A percentile compares a stretch with the other conserved stretches of the same genome.
phyloP scores from a whole-genome alignment of 305 asterid species.

The Solanum hybrid region DNA sequence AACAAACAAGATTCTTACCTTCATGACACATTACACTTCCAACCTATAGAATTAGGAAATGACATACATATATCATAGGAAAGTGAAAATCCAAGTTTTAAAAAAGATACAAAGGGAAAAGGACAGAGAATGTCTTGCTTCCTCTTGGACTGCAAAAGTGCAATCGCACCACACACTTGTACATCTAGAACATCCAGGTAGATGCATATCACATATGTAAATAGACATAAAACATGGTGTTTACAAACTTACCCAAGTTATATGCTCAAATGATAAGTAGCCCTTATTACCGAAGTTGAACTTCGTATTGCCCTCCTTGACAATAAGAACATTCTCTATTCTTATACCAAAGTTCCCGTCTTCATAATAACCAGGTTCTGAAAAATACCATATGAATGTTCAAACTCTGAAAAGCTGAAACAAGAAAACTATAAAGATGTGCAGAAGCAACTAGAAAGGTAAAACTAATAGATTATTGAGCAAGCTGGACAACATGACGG shows the following conservation, averaged over 20 bases:
- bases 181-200: neutral
- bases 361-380: slow-evolving; percentile 98
- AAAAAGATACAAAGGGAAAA: neutral
- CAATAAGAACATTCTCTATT: slow-evolving; percentile 83
- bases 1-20: neutral
- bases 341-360: slow-evolving; percentile 91
- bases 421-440: neutral
- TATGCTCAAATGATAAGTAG: slow-evolving; percentile 48
- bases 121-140: neutral
- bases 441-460: neutral
- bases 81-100: neutral
- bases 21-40: neutral
- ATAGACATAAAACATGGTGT: neutral
- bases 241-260: slow-evolving; percentile 5
- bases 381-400: slow-evolving; percentile 15
- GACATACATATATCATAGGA: neutral
- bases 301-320: slow-evolving; percentile 72
- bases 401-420: neutral
- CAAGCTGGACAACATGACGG: neutral
- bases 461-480: neutral
- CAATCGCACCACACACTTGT: neutral
- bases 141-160: neutral
- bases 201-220: neutral
- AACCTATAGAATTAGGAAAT: neutral
- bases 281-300: slow-evolving; percentile 81